These are phyloP conservation scores for Lactuca saligna DNA, from an alignment of 129 eudicot species.

Conservation along the genomic window DNA sequence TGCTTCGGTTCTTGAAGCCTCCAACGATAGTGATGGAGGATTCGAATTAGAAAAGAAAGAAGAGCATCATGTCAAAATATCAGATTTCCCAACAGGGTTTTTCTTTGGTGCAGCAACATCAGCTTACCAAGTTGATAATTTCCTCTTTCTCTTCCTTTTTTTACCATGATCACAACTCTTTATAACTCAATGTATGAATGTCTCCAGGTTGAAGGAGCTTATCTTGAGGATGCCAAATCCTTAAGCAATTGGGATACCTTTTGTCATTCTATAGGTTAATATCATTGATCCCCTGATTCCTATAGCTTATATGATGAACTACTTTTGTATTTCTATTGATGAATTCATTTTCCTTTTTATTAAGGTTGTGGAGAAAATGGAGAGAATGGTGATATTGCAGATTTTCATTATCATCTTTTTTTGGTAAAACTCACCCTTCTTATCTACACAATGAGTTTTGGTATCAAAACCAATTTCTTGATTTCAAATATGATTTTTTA, in stretches of 20 bases:
- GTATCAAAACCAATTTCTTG: not conserved
- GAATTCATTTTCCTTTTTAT: not conserved
- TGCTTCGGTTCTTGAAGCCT: no score
- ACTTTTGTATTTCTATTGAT: not conserved
- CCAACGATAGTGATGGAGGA: no score
- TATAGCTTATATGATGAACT: not conserved
- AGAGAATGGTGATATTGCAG: conserved; percentile 54
- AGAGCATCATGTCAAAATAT: no score
- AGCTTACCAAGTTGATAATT: not conserved
- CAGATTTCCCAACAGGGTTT: conserved; percentile 5
- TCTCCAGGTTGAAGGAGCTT: conserved; percentile 65
- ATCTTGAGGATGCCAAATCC: conserved; percentile 53
- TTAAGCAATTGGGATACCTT: conserved; percentile 62
- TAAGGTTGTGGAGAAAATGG: conserved; percentile 41
- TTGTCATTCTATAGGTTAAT: conserved; percentile 36
- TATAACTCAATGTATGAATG: no score
- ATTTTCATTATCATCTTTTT: conserved; percentile 72
- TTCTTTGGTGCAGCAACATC: conserved; percentile 1
- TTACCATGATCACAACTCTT: no score
- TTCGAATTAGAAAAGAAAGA: no score
- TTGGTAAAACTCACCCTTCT: conserved; percentile 33
- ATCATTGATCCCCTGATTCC: not conserved
- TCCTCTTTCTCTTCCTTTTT: no score
- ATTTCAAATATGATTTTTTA: not conserved
- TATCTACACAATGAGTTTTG: no score